These are phyloP conservation scores for Chlorophyllum brunneum DNA, from an alignment of 768 basidiomycete genomes.

Conservation along the genomic window DNA sequence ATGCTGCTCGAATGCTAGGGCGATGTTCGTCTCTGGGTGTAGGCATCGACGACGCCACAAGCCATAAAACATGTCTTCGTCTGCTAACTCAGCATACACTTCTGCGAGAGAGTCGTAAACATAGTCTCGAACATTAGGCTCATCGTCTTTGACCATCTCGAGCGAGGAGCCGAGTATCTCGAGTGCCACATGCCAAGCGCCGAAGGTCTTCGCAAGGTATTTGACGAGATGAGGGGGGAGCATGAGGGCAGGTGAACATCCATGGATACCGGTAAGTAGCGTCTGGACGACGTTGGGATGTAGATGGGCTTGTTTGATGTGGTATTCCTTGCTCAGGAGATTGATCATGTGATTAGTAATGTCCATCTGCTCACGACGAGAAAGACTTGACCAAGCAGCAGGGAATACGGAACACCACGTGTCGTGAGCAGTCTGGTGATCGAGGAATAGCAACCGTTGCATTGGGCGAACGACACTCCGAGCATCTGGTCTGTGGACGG, in stretches of 20 bases:
- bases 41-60: constrained; percentile 88
- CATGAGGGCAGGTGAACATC: constrained; percentile 83
- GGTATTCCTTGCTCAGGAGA: constrained; percentile 90
- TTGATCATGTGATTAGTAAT: constrained; percentile 87
- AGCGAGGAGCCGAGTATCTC: constrained; percentile 84
- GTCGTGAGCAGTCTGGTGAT: constrained; percentile 72
- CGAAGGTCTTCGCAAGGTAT: constrained; percentile 93
- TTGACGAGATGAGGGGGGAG: constrained; percentile 94
- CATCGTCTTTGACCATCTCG: constrained; percentile 77
- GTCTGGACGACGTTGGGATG: constrained; percentile 93
- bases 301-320: constrained; percentile 81
- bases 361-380: constrained; percentile 83
- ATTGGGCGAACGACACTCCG: constrained; percentile 68
- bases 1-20: constrained; percentile 88
- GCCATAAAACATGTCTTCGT: constrained; percentile 97
- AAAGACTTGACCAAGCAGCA: constrained; percentile 79
- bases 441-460: constrained; percentile 79
- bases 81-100: constrained; percentile 90
- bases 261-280: constrained; percentile 76
- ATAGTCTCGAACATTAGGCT: constrained; percentile 73
- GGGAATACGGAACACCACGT: constrained; percentile 89
- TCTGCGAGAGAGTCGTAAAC: constrained; percentile 91
- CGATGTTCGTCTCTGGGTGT: constrained; percentile 87
- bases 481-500: constrained; percentile 32
- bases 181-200: constrained; percentile 90